Percentiles rank a stretch among this genome's conserved stretches.
phyloP scores from a whole-genome alignment of 805 yeast species.

The Lipomyces starkeyi region DNA sequence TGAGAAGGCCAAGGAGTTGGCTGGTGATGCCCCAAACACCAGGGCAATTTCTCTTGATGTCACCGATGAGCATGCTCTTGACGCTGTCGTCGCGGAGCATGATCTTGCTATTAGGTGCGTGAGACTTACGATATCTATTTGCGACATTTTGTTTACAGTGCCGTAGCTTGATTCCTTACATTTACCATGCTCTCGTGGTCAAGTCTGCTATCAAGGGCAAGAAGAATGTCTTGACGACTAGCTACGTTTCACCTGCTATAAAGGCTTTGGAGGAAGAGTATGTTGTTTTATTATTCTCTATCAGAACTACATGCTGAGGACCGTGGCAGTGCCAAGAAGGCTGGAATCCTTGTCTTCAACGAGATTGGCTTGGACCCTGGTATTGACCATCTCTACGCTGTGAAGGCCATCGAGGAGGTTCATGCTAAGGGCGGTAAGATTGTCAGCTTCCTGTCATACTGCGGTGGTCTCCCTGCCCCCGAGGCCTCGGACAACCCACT shows the following conservation, averaged over 20 bases:
- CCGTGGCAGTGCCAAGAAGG: slow-evolving; percentile 62
- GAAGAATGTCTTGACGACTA: slow-evolving; percentile 85
- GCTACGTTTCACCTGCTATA: slow-evolving; percentile 72
- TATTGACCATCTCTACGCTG: slow-evolving; percentile 97
- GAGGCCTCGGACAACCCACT: slow-evolving; percentile 97
- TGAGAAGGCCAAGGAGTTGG: slow-evolving; percentile 82
- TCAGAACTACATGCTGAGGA: not conserved
- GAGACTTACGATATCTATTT: not conserved
- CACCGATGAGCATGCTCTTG: slow-evolving; percentile 75
- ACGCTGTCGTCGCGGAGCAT: slow-evolving; percentile 72
- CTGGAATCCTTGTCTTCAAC: slow-evolving; percentile 97
- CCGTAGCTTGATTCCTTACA: slow-evolving; percentile 81
- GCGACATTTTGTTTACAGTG: not conserved
- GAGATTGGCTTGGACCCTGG: slow-evolving; percentile 99
- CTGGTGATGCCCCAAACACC: slow-evolving; percentile 67
- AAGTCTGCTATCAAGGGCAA: slow-evolving; percentile 89
- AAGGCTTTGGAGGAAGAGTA: slow-evolving; percentile 35
- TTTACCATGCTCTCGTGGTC: slow-evolving; percentile 89
- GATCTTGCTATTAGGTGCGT: slow-evolving; percentile 82
- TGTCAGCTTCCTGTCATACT: slow-evolving; percentile 91
- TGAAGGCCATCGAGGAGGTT: slow-evolving; percentile 96
- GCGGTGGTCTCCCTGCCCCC: slow-evolving; percentile 99
- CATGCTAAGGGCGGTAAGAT: slow-evolving; percentile 91
- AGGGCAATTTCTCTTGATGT: slow-evolving; percentile 89
- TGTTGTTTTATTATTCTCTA: slow-evolving; percentile 1